These are phyloP conservation scores for Leccinum subfulvum DNA, from an alignment of 1,284 basidiomycete genomes.

Conservation along the genomic window DNA sequence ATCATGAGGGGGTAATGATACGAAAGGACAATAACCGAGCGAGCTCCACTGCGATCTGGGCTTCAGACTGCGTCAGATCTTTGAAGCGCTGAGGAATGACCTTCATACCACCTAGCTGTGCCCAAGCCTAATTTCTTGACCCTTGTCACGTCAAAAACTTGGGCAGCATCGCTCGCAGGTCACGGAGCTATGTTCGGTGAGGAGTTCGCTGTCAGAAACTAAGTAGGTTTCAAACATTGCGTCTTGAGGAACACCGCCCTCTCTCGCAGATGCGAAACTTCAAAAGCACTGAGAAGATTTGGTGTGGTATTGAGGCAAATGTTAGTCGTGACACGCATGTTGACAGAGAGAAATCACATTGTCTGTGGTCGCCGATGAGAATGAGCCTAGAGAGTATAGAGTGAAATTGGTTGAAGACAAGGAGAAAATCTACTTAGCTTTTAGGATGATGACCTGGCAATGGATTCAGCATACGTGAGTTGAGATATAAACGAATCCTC, in stretches of 20 bases:
- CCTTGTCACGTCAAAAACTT: slow-evolving; percentile 30
- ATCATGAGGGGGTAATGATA: slow-evolving; percentile 51
- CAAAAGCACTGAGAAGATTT: slow-evolving; percentile 45
- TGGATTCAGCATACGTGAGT: no score
- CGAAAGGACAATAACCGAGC: slow-evolving; percentile 25
- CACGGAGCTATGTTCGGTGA: slow-evolving; percentile 17
- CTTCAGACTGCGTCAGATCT: slow-evolving; percentile 22
- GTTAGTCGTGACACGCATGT: slow-evolving; percentile 1
- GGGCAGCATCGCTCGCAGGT: slow-evolving; percentile 20
- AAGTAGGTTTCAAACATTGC: slow-evolving; percentile 39
- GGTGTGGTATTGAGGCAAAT: slow-evolving; percentile 40
- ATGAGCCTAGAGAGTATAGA: slow-evolving; percentile 54
- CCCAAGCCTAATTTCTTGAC: slow-evolving; percentile 23
- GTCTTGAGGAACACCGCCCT: slow-evolving; percentile 38
- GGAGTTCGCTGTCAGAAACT: slow-evolving; percentile 34
- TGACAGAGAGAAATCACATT: slow-evolving; percentile 47
- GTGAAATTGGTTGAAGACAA: not conserved
- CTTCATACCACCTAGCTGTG: slow-evolving; percentile 29
- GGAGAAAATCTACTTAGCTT: no score
- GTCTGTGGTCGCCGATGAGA: slow-evolving; percentile 75
- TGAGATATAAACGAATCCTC: no score
- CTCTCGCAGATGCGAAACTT: slow-evolving; percentile 38
- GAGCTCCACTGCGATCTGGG: slow-evolving; percentile 22
- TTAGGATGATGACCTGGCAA: no score
- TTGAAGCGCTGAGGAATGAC: not conserved